A percentile compares a stretch with the other conserved stretches of the same genome.
Evolutionary conservation across 331 rosid species (phyloP).

Genomic region (Malus hybrid): DNA sequence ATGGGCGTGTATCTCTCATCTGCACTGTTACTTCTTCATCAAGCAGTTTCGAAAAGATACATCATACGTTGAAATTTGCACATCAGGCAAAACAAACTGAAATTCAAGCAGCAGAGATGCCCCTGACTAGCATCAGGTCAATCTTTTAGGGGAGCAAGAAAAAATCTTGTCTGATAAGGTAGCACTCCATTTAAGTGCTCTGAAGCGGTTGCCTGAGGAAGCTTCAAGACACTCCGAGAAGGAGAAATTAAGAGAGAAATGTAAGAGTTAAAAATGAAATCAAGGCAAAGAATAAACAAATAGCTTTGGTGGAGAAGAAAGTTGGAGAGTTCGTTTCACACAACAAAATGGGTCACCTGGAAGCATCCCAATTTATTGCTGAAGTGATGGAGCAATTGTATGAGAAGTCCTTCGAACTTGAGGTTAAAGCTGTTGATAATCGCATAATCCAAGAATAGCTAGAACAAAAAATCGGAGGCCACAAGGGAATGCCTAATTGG

Average conservation of each 20-base stretch:
- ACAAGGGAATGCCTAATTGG: too few species aligned
- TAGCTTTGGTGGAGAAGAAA: too few species aligned
- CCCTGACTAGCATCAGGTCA: constrained; percentile 35
- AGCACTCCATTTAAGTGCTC: constrained; percentile 82
- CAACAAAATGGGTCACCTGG: constrained; percentile 43
- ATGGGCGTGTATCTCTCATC: constrained; percentile 46
- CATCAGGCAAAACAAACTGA: constrained; percentile 96
- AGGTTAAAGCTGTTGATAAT: constrained; percentile 94
- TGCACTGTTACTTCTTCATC: constrained; percentile 98
- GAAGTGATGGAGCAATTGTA: constrained; percentile 70
- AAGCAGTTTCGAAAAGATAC: constrained; percentile 90
- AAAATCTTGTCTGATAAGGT: constrained; percentile 90
- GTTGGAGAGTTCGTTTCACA: constrained; percentile 52
- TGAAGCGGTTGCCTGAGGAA: constrained; percentile 85
- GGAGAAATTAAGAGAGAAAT: constrained; percentile 72
- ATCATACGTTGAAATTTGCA: constrained; percentile 92
- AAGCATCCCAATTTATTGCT: constrained; percentile 57
- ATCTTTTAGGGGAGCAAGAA: constrained; percentile 87
- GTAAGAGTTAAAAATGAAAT: constrained; percentile 64
- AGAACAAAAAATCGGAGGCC: constrained; percentile 37
- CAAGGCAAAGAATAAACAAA: constrained; percentile 62
- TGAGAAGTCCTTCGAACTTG: constrained; percentile 93
- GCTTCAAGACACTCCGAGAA: constrained; percentile 60
- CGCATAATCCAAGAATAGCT: constrained; percentile 92
- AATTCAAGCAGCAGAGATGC: constrained; percentile 67